Evolutionary conservation across 306 rosid species (phyloP), one percentile per base, ranked within the genome.

Genomic region (Sphenostylis stenocarpa): DNA sequence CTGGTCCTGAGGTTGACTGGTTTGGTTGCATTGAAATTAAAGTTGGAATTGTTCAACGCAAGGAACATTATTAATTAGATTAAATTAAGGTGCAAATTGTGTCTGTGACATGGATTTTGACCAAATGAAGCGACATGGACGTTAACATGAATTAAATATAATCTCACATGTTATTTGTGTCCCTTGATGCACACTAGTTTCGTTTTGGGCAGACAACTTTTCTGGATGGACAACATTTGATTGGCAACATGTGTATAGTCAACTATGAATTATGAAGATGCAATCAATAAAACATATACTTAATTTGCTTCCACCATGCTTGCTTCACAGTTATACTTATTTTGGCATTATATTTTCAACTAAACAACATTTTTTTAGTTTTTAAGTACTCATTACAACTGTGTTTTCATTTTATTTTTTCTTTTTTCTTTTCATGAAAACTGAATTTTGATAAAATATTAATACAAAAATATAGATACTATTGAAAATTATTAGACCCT

Each of bases 31-130:
- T 56, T 47, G 68, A 76, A 67, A 36, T 58, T 64, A n/a, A 70
- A 58, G 52, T 75, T 80, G 34, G 82, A 85, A 85, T 81, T 70
- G 77, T 75, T 75, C 82, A 64, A 75, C 65, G 33, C 28, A 67
- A 33, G 70, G 23, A 64, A 73, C 73, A 26, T 26, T 41, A 41
- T 41, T 41, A 51, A 51, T 51, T 41, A 2, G 19, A 51, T 51
- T n/a, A 78, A n/a, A 70, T n/a, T 49, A 51, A 13, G 33, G 1
- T 62, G 47, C 13, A 49, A 49, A 81, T 81, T 81, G 66, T 67
- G n/a, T 44, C 34, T 4, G 28, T 39, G 43, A 23, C 29, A 56
- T 56, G 47, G 49, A 21, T 34, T 55, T 28, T 52, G 80, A 73
- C 80, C 72, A 66, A 73, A 58, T 36, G 21, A 66, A 53, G 62